These are phyloP conservation scores for Apophysomyces ossiformis DNA, from an alignment of 371 early-diverging fungal genomes.

Conservation along the genomic window DNA sequence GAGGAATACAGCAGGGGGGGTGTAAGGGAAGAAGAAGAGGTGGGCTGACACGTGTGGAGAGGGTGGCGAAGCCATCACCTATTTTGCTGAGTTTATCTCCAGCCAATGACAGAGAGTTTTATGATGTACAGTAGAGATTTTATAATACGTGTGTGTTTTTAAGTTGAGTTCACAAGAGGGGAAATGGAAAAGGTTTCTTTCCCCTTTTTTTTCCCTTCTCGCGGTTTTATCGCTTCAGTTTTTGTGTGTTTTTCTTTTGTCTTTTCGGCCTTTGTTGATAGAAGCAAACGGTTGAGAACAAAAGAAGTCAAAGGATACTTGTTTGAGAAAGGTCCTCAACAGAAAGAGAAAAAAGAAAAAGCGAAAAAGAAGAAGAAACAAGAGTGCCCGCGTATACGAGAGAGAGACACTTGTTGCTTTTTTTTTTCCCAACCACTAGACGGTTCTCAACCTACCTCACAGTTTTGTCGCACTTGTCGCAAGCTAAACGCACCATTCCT, in stretches of 20 bases:
- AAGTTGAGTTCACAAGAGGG: conserved; percentile 4
- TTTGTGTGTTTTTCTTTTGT: neutral
- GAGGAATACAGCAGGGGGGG: too few species aligned
- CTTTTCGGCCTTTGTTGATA: conserved; percentile 8
- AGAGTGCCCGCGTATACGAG: conserved; percentile 6
- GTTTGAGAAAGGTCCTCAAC: neutral
- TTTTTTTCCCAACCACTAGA: neutral
- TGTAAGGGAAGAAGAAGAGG: too few species aligned
- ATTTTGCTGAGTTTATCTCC: conserved; percentile 1
- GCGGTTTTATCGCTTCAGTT: conserved; percentile 3
- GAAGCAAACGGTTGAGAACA: conserved; percentile 11
- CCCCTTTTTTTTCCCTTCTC: neutral
- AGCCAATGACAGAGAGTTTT: neutral
- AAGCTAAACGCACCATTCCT: conserved; percentile 7
- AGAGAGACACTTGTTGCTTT: neutral
- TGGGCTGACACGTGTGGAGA: conserved; percentile 3
- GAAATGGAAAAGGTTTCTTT: neutral
- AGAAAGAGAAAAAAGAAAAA: neutral
- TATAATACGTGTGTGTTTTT: conserved; percentile 1
- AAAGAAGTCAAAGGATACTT: neutral
- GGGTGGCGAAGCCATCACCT: conserved; percentile 3
- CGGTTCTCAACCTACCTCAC: neutral
- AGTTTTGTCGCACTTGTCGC: conserved; percentile 3
- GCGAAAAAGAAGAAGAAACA: neutral
- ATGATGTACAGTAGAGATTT: neutral